A percentile compares a stretch with the other conserved stretches of the same genome.
phyloP scores from a whole-genome alignment of 2,329 filamentous ascomycete species.

The Neonectria ditissima region DNA sequence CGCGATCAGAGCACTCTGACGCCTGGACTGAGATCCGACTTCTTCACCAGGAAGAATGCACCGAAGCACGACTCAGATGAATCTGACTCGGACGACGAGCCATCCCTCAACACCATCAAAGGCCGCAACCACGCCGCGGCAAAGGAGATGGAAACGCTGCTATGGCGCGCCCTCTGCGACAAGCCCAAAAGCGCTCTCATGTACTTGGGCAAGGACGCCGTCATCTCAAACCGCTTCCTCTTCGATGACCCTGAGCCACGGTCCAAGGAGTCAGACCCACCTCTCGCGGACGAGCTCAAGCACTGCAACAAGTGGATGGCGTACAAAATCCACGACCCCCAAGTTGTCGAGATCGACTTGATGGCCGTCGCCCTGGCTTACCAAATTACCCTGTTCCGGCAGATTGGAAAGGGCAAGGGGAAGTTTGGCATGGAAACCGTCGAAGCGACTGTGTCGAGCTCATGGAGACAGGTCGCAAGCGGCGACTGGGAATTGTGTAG shows the following conservation, averaged over 20 bases:
- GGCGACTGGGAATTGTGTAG: conserved; percentile 46
- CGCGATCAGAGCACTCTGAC: conserved; percentile 31
- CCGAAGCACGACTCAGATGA: conserved; percentile 40
- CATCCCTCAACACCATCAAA: conserved; percentile 45
- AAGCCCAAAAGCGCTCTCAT: conserved; percentile 45
- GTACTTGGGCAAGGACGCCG: conserved; percentile 44
- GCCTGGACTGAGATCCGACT: conserved; percentile 43
- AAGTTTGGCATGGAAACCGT: conserved; percentile 40
- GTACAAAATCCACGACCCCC: conserved; percentile 46
- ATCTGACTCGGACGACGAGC: conserved; percentile 33
- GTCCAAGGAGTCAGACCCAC: conserved; percentile 42
- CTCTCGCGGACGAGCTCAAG: conserved; percentile 44
- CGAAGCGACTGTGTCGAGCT: conserved; percentile 44
- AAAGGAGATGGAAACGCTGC: conserved; percentile 46
- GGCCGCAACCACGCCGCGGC: conserved; percentile 43
- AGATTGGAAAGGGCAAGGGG: conserved; percentile 39
- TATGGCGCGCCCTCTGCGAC: conserved; percentile 47
- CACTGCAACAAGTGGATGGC: conserved; percentile 46
- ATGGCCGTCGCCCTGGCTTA: conserved; percentile 46
- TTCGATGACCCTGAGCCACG: conserved; percentile 42
- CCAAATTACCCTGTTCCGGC: conserved; percentile 42
- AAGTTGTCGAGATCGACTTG: conserved; percentile 44
- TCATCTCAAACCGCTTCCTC: conserved; percentile 46
- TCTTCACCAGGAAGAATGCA: conserved; percentile 38
- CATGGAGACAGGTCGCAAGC: conserved; percentile 44